These are phyloP conservation scores for Alternaria atra DNA, from an alignment of 2,329 filamentous ascomycete genomes.

Conservation along the genomic window DNA sequence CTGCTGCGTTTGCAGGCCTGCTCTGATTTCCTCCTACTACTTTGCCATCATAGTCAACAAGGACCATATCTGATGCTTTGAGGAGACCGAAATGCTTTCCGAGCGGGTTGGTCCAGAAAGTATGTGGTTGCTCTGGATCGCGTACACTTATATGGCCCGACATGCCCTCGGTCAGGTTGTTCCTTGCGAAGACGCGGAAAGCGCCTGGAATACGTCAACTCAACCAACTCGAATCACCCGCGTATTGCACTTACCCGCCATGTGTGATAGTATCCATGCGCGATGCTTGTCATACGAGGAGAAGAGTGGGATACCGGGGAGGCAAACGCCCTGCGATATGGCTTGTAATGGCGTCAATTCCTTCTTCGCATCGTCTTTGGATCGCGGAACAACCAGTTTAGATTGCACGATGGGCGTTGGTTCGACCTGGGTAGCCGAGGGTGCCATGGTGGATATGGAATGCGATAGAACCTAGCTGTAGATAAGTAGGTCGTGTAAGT, in stretches of 20 bases:
- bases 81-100: slow-evolving; percentile 72
- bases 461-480: neutral
- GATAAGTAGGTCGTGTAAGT: slow-evolving; percentile 1
- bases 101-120: slow-evolving; percentile 75
- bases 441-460: slow-evolving; percentile 36
- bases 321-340: slow-evolving; percentile 58
- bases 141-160: slow-evolving; percentile 71
- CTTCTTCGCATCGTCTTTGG: slow-evolving; percentile 33
- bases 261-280: slow-evolving; percentile 71
- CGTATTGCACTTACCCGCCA: slow-evolving; percentile 55
- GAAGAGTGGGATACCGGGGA: slow-evolving; percentile 66
- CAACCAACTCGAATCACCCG: neutral
- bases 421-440: slow-evolving; percentile 37
- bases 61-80: slow-evolving; percentile 72
- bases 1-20: slow-evolving; percentile 71
- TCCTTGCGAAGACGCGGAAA: slow-evolving; percentile 73
- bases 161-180: slow-evolving; percentile 73
- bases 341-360: slow-evolving; percentile 49
- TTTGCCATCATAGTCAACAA: slow-evolving; percentile 69
- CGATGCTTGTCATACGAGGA: slow-evolving; percentile 65
- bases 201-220: slow-evolving; percentile 46
- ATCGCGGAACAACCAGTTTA: slow-evolving; percentile 32
- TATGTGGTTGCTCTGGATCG: slow-evolving; percentile 68
- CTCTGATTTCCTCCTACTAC: slow-evolving; percentile 69
- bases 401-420: slow-evolving; percentile 12